Conservation (phyloP, 768 basidiomycete genomes). For the Pholiota molesta region DNA sequence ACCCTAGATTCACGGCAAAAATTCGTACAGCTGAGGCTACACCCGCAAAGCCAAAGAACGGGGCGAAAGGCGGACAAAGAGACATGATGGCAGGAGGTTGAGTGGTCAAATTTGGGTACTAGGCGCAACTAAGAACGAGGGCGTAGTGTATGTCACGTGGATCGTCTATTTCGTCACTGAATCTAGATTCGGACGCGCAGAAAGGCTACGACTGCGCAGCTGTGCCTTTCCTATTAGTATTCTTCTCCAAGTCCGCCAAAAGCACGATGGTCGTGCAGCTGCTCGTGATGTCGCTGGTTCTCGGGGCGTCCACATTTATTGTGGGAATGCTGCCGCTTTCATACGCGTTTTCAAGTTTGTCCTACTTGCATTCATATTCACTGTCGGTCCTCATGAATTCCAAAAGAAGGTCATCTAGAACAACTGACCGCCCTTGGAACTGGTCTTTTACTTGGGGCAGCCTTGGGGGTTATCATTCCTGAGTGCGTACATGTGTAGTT, state of each 20-base stretch:
- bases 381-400: conserved; percentile 10
- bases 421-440: conserved; percentile 65
- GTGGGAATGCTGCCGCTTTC: conserved; percentile 78
- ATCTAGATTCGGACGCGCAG: too few relatives aligned
- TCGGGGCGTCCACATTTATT: conserved; percentile 66
- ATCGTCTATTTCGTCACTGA: too few relatives aligned
- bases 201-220: too few relatives aligned
- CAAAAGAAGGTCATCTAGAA: conserved; percentile 40
- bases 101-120: conserved; percentile 3
- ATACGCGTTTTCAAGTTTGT: conserved; percentile 70
- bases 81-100: conserved; percentile 44
- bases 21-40: conserved; percentile 86
- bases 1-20: background rate
- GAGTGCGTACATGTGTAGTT: conserved; percentile 60
- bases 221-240: background rate
- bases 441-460: conserved; percentile 87
- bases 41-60: conserved; percentile 98
- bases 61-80: conserved; percentile 89
- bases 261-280: conserved; percentile 43
- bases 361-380: conserved; percentile 9
- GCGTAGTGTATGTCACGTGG: conserved; percentile 1
- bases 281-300: conserved; percentile 57
- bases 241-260: conserved; percentile 2
- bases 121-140: background rate
- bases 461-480: conserved; percentile 89